phyloP scores from a whole-genome alignment of 2,329 filamentous ascomycete species.

The Trichoderma harzianum region DNA sequence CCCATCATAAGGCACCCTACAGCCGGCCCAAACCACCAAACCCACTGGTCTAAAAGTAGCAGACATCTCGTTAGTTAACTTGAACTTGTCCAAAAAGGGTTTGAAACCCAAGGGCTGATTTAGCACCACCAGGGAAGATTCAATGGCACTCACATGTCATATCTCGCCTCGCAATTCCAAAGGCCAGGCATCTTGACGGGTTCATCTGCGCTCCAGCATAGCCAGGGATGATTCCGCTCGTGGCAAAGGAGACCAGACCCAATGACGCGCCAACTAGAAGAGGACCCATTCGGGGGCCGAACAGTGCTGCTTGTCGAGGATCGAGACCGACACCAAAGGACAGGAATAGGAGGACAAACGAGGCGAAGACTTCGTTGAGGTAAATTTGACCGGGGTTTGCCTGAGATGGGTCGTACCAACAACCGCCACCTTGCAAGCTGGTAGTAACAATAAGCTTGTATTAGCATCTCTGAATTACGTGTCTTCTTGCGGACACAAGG shows the following conservation, averaged over 20 bases:
- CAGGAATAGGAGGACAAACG: slow-evolving; percentile 34
- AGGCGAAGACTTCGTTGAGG: slow-evolving; percentile 45
- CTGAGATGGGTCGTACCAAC: slow-evolving; percentile 34
- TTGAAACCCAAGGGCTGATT: not conserved
- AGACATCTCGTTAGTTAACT: not conserved
- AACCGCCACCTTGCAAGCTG: slow-evolving; percentile 35
- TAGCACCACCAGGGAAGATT: fast-evolving
- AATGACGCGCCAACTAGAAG: slow-evolving; percentile 44
- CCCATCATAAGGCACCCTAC: slow-evolving; percentile 28
- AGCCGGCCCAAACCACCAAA: slow-evolving; percentile 37
- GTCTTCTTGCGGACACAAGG: not conserved
- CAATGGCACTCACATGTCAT: slow-evolving; percentile 22
- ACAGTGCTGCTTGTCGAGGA: slow-evolving; percentile 47
- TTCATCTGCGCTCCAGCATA: slow-evolving; percentile 44
- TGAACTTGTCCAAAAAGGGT: not conserved
- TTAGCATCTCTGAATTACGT: not conserved
- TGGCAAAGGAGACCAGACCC: slow-evolving; percentile 36
- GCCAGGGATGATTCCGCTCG: slow-evolving; percentile 37
- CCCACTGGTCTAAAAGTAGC: slow-evolving; percentile 31
- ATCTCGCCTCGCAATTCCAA: slow-evolving; percentile 36
- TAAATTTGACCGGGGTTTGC: slow-evolving; percentile 41
- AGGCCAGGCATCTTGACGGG: slow-evolving; percentile 44
- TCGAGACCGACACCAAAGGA: slow-evolving; percentile 53
- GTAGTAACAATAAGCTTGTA: not conserved
- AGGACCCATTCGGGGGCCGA: slow-evolving; percentile 47